Evolutionary conservation across 768 basidiomycete species (phyloP), one percentile per base, ranked within the genome.

Genomic region (Phaeotremella fagi): DNA sequence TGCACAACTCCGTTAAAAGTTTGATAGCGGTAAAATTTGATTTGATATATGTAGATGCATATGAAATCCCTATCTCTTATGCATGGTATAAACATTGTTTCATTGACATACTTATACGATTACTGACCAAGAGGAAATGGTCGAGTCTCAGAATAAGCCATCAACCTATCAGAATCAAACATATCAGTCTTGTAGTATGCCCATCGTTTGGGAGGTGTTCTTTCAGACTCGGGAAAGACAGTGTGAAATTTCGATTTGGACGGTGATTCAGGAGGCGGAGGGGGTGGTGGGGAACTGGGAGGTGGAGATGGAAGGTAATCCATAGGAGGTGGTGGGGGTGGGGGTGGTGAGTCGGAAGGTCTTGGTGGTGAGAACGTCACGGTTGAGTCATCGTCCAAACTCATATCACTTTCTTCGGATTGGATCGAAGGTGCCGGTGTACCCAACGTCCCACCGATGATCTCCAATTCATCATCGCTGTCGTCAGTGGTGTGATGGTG

Each of bases 81-180:
- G 20, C n/a, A n/a, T n/a, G n/a, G n/a, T n/a, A n/a, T n/a, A n/a
- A n/a, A n/a, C n/a, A n/a, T n/a, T n/a, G n/a, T n/a, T n/a, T n/a
- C n/a, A n/a, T n/a, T n/a, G n/a, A n/a, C n/a, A n/a, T n/a, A n/a
- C n/a, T n/a, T n/a, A n/a, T n/a, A n/a, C 25, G n/a, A 22, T 25
- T 36, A 33, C 25, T 23, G 9, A 41, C 63, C 66, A 5, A 68
- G 31, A 45, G 67, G 67, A 18, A 68, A 43, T 6, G 67, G 67
- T 42, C 60, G 29, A 18, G 46, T 37, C 9, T 49, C 44, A 14
- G 35, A 20, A 43, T 59, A 70, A 1, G 53, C 51, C 4, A 23
- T 38, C 23, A 70, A 43, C 3, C 56, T 55, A n/a, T 54, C 48
- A 11, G 68, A 70, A 52, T 60, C 58, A 47, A 66, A 70, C 12